These are phyloP conservation scores for Prototheca wickerhamii DNA, from an alignment of 163 green algal genomes.

Conservation along the genomic window DNA sequence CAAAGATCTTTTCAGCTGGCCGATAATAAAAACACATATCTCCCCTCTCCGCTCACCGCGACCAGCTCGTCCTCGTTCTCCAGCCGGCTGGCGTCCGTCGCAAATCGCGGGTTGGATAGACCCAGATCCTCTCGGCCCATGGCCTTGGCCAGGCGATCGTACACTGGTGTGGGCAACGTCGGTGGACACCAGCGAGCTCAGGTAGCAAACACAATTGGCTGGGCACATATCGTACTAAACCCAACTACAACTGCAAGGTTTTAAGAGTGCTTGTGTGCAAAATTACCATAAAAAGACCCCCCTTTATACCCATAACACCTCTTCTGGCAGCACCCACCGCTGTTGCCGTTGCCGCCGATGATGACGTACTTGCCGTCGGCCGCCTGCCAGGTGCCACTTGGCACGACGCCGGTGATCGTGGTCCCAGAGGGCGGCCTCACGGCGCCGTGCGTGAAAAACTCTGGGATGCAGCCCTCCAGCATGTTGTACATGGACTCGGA, in stretches of 20 bases:
- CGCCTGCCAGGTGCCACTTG: constrained; percentile 50
- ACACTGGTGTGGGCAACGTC: constrained; percentile 28
- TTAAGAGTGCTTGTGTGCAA: not conserved
- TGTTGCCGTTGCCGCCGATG: constrained; percentile 59
- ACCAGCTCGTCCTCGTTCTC: constrained; percentile 37
- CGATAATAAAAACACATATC: too few relatives aligned
- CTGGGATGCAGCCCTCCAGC: constrained; percentile 60
- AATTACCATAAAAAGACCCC: not conserved
- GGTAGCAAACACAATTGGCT: not conserved
- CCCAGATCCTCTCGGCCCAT: constrained; percentile 55
- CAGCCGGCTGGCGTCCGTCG: constrained; percentile 43
- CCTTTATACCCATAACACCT: not conserved
- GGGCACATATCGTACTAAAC: too few relatives aligned
- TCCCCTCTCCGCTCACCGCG: too few relatives aligned
- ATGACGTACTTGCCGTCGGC: constrained; percentile 56
- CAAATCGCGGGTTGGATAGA: constrained; percentile 50
- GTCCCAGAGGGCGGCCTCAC: constrained; percentile 48
- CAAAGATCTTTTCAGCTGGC: too few relatives aligned
- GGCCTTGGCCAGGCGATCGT: constrained; percentile 58
- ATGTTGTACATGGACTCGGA: constrained; percentile 73
- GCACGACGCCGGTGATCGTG: constrained; percentile 69
- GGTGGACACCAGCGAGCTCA: not conserved
- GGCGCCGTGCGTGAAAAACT: constrained; percentile 14
- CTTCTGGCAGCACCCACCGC: not conserved
- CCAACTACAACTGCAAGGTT: too few relatives aligned